Base-by-base conservation (phyloP, 345 rosid genomes). In the Hibiscus trionum region DNA sequence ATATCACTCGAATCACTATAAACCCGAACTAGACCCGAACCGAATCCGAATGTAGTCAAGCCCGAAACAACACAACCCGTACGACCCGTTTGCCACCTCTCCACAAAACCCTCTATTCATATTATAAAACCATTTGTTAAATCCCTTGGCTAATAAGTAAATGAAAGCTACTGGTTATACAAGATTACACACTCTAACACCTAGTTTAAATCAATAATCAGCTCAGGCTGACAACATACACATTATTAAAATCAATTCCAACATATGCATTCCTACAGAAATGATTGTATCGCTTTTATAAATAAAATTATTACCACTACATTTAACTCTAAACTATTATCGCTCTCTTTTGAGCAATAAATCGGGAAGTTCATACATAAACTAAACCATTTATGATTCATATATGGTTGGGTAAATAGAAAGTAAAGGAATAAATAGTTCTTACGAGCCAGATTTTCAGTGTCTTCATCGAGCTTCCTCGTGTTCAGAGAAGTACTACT, bases 361-460 rank as follows among this genome's bases (percentile, higher is more conserved):
- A 71, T 59, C 37, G 17, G 39, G 33, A 55, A 39, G 16, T 11
- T 57, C 66, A 17, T 24, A 59, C 12, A 39, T 9, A 39, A 26
- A 14, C 29, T 35, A 15, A n/a, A 29, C 3, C 11, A 35, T 35
- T 7, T 33, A 33, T 62, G 31, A 37, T 35, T n/a, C 12, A 62
- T 12, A 62, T 12, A 62, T n/a, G 37, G 1, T 4, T 62, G 15
- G 15, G 16, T 11, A 42, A 42, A 21, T 19, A 21, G 7, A 26
- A 12, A 17, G 21, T n/a, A 42, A 33, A 33, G 24, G 6, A 27
- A 29, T 59, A 16, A 10, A 52, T 3, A 39, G 7, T 16, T 84
- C 97, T 83, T 78, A 92, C 99, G 99, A 77, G 97, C 33, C 42
- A 95, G 93, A 56, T 87, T 95, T 85, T 95, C 99, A 11, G 93